These are phyloP conservation scores for Breviolum minutum DNA, from an alignment of 73 alveolate genomes.

Conservation along the genomic window DNA sequence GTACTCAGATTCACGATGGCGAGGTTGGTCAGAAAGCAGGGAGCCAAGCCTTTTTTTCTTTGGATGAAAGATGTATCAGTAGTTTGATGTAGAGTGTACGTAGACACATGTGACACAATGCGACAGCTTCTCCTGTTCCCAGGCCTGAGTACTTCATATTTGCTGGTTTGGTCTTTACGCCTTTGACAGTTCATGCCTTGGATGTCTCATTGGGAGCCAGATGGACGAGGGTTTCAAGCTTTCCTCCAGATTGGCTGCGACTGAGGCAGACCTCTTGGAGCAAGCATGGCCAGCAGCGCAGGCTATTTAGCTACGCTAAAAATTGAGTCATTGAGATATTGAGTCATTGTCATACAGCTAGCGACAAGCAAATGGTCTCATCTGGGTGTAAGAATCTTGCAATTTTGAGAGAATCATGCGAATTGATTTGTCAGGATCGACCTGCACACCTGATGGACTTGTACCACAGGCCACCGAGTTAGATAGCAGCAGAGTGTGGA, in stretches of 20 bases:
- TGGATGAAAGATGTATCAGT: not conserved
- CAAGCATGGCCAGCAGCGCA: slow-evolving; percentile 76
- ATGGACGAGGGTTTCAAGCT: no score
- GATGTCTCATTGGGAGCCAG: not conserved
- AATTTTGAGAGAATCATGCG: not conserved
- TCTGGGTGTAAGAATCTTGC: not conserved
- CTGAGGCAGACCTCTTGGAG: slow-evolving; percentile 79
- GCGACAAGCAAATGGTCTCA: not conserved
- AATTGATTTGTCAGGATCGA: slow-evolving; percentile 21
- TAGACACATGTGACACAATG: not conserved
- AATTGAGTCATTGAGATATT: no score
- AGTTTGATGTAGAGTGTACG: not conserved
- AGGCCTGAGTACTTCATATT: slow-evolving; percentile 84
- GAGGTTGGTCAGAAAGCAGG: not conserved
- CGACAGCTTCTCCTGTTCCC: not conserved
- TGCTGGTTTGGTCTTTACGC: slow-evolving; percentile 84
- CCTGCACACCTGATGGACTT: slow-evolving; percentile 87
- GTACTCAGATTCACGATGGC: not conserved
- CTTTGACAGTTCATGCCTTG: slow-evolving; percentile 29
- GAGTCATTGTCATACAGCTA: not conserved
- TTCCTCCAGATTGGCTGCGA: not conserved
- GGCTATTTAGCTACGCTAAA: not conserved
- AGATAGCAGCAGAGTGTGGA: not conserved
- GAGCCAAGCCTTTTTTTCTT: not conserved
- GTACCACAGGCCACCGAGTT: slow-evolving; percentile 57